Evolutionary conservation across 225 moss, liverwort and hornwort genomes (phyloP).

Genomic region (Thuidium tamariscinum): DNA sequence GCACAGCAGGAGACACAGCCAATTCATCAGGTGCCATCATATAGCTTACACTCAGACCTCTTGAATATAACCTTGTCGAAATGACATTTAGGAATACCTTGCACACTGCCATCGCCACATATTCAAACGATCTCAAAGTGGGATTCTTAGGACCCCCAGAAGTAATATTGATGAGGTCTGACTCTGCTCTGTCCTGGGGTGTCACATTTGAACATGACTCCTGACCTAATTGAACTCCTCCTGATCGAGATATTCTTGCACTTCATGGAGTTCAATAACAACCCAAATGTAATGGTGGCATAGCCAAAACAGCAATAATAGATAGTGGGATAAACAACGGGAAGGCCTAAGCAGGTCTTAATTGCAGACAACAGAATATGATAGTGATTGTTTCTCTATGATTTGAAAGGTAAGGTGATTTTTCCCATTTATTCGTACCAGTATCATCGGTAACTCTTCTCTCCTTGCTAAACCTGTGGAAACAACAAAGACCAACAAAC

Average conservation of each 20-base stretch:
- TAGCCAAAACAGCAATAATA: not conserved
- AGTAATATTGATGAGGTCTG: not conserved
- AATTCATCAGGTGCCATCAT: not conserved
- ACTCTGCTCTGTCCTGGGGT: not conserved
- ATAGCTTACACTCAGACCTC: not conserved
- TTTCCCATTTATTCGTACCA: not conserved
- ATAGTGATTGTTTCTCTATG: not conserved
- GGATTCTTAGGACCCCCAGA: not conserved
- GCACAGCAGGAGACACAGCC: not conserved
- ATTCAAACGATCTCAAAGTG: not conserved
- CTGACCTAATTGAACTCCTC: not conserved
- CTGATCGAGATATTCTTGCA: not conserved
- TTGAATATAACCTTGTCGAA: not conserved
- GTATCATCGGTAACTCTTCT: not conserved
- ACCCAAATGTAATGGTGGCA: not conserved
- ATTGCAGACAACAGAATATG: not conserved
- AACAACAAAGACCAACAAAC: not conserved
- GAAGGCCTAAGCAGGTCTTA: not conserved
- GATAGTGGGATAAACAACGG: not conserved
- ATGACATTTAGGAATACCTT: not conserved
- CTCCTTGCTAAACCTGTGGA: not conserved
- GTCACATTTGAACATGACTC: not conserved
- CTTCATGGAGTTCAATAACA: not conserved
- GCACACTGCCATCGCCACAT: not conserved
- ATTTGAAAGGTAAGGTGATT: not conserved